phyloP scores from a whole-genome alignment of 73 alveolate genomes.

The Blepharisma japonicum region DNA sequence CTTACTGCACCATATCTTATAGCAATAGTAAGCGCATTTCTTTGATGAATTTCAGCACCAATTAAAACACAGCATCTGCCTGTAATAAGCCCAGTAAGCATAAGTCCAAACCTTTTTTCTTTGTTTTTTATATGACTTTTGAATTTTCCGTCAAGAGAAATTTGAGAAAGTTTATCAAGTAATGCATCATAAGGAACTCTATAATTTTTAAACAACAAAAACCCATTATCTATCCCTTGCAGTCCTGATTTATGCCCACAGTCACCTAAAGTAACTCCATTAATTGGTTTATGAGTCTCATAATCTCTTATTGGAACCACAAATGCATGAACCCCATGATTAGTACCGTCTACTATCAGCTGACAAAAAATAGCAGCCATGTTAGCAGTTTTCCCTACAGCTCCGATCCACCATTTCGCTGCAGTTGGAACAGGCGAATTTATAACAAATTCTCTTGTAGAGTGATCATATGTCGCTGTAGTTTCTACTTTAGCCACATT shows the following conservation, averaged over 20 bases:
- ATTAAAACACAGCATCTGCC: conserved; percentile 65
- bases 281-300: conserved; percentile 62
- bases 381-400: conserved; percentile 63
- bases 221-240: conserved; percentile 82
- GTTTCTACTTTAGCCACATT: conserved; percentile 73
- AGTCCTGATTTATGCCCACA: conserved; percentile 50
- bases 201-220: conserved; percentile 57
- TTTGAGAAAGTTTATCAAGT: conserved; percentile 62
- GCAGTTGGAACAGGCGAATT: conserved; percentile 71
- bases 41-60: conserved; percentile 38
- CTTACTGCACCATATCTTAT: conserved; percentile 69
- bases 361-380: conserved; percentile 71
- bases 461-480: conserved; percentile 73
- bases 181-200: conserved; percentile 68
- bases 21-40: conserved; percentile 55
- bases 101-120: conserved; percentile 74
- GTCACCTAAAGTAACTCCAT: conserved; percentile 79
- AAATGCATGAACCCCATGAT: conserved; percentile 65
- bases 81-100: conserved; percentile 58
- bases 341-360: conserved; percentile 46
- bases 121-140: conserved; percentile 52
- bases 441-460: conserved; percentile 55
- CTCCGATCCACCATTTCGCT: conserved; percentile 82
- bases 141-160: conserved; percentile 56
- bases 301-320: conserved; percentile 61